Base-by-base conservation (phyloP, 2,329 filamentous ascomycete species). In the Stagonosporopsis rhizophila region DNA sequence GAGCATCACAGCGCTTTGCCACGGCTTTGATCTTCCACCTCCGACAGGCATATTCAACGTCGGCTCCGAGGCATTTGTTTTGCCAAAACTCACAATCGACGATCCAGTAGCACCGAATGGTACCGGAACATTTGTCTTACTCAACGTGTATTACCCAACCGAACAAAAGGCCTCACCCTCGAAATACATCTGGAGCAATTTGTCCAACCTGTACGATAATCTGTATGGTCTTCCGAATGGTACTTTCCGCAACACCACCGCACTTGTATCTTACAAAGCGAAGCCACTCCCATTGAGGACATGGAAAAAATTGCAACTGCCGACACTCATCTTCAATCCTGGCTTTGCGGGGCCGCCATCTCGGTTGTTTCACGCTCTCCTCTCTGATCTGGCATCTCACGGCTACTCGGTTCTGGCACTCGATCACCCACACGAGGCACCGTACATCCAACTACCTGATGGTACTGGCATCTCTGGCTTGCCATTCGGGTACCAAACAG, bases 391-490 rank as follows among this genome's bases (percentile, higher is more conserved):
- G 4, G 59, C 47, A 22, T 59, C 54, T 25, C 41, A 52, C 8
- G 59, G 61, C 22, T 62, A 60, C 44, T 44, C 57, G 7, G 42
- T 64, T n/a, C 44, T 64, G 11, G 57, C 52, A 11, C 28, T 64
- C 2, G 64, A 64, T 35, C 64, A 66, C 38, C 64, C 64, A 1
- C 56, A 59, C 48, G 64, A 66, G 40, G 52, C 57, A 34, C 61
- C 61, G 14, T 66, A 59, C 30, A 34, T 66, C 3, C 32, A 61
- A 27, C 59, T 60, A 5, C 61, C 64, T 2, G 30, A 66, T 23
- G 56, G 59, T 19, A 63, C 59, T 0, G 42, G 30, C 9, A 37
- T 60, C 28, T 6, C 34, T 8, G 59, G 56, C 11, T 28, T 56
- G 12, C 27, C 45, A 6, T 46, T 60, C 15, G 34, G 47, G 47